phyloP scores from a whole-genome alignment of 805 yeast species.

The Alloascoidea africana region DNA sequence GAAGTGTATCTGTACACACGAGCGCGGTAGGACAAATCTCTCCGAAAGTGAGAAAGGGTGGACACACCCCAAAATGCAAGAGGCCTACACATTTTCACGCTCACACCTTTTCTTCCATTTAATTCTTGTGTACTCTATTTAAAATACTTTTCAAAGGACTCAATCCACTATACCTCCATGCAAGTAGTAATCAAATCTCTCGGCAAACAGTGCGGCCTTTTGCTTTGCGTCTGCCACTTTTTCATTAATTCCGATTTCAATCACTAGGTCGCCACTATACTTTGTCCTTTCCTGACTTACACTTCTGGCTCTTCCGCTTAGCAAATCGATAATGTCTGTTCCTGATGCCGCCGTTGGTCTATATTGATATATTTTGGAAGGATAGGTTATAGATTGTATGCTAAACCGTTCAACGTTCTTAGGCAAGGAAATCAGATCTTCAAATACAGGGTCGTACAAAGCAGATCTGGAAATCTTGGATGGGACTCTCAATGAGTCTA shows the following conservation, averaged over 20 bases:
- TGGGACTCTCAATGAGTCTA: not conserved
- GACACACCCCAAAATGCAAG: no score
- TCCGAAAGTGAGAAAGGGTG: no score
- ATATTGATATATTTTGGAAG: not conserved
- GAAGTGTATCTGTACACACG: no score
- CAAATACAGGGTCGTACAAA: slow-evolving; percentile 7
- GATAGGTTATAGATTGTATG: no score
- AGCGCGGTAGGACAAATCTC: no score
- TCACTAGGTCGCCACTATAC: not conserved
- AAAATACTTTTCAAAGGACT: not conserved
- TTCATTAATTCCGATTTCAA: not conserved
- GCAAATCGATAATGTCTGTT: not conserved
- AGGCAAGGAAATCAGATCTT: slow-evolving; percentile 19
- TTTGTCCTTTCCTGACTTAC: not conserved
- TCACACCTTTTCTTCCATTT: not conserved
- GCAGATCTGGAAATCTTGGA: not conserved
- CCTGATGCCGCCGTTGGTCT: not conserved
- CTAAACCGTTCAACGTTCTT: slow-evolving; percentile 6
- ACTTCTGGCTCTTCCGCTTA: not conserved
- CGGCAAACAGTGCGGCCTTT: not conserved
- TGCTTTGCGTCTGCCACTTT: not conserved
- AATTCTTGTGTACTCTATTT: not conserved
- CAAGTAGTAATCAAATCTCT: not conserved
- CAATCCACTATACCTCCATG: no score
- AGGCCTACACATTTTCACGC: no score